Conservation (phyloP, 371 early-diverging fungal species). For the Saksenaea vasiformis region DNA sequence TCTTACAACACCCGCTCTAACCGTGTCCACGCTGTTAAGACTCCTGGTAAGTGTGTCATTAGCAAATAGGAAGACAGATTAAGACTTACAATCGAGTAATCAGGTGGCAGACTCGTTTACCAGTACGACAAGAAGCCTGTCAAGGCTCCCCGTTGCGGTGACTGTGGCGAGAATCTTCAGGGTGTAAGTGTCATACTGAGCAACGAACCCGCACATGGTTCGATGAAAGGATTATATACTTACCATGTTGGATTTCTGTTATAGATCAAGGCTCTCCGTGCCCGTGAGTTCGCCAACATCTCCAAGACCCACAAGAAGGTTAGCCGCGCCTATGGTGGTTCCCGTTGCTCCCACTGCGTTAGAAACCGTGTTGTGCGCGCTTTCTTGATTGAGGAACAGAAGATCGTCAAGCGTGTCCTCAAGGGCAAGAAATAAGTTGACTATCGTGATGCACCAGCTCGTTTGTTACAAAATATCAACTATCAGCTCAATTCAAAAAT, state of each 20-base stretch:
- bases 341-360: constrained; percentile 92
- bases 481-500: neutral
- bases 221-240: neutral
- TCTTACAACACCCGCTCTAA: constrained; percentile 99
- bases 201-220: neutral
- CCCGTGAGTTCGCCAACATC: constrained; percentile 86
- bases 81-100: neutral
- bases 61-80: neutral
- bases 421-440: constrained; percentile 65
- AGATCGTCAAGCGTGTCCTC: constrained; percentile 98
- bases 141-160: constrained; percentile 95
- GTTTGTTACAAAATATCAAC: neutral
- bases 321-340: constrained; percentile 97
- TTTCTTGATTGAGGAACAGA: constrained; percentile 99
- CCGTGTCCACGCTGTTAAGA: constrained; percentile 95
- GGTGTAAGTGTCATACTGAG: constrained; percentile 67
- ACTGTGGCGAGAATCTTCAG: constrained; percentile 89
- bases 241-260: neutral
- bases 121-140: constrained; percentile 94
- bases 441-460: neutral
- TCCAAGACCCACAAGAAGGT: constrained; percentile 94
- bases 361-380: constrained; percentile 96
- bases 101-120: constrained; percentile 90
- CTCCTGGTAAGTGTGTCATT: constrained; percentile 72
- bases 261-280: constrained; percentile 91